These are phyloP conservation scores for Phytophthora pinifolia DNA, from an alignment of 352 stramenopile genomes.

Conservation along the genomic window DNA sequence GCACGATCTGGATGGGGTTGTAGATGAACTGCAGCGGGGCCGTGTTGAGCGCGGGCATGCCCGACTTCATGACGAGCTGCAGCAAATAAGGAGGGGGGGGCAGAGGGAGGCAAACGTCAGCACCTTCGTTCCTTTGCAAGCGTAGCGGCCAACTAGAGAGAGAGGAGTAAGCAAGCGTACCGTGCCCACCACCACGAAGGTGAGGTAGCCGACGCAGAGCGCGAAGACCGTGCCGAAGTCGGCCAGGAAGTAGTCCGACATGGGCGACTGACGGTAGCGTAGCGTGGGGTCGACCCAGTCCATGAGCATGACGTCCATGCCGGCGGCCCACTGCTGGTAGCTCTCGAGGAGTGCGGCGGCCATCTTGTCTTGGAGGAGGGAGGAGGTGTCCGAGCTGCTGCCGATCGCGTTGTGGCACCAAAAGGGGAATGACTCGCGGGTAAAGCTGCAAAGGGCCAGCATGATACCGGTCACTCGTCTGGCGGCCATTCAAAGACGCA, in stretches of 20 bases:
- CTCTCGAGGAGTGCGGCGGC: conserved; percentile 34
- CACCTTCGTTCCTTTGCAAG: neutral
- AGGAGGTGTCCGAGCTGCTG: conserved; percentile 12
- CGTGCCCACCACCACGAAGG: conserved; percentile 60
- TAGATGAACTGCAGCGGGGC: conserved; percentile 91
- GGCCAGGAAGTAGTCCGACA: conserved; percentile 37
- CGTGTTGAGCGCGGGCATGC: conserved; percentile 53
- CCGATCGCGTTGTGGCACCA: conserved; percentile 22
- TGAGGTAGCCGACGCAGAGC: conserved; percentile 63
- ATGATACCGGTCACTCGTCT: conserved; percentile 25
- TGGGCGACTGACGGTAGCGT: conserved; percentile 34
- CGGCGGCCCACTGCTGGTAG: conserved; percentile 38
- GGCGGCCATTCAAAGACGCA: conserved; percentile 36
- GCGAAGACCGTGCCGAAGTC: conserved; percentile 41
- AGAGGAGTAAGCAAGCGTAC: conserved; percentile 12
- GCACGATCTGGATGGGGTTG: conserved; percentile 94
- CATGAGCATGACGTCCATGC: conserved; percentile 38
- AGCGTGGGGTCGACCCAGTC: conserved; percentile 41
- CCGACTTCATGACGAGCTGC: conserved; percentile 57
- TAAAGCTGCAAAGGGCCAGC: conserved; percentile 21
- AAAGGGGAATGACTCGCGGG: conserved; percentile 31
- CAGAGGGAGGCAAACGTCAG: conserved; percentile 1
- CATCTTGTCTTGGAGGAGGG: conserved; percentile 24
- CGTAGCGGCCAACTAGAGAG: neutral
- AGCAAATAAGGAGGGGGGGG: neutral